Evolutionary conservation across 768 basidiomycete species (phyloP).

Genomic region (Gymnopilus dilepis): DNA sequence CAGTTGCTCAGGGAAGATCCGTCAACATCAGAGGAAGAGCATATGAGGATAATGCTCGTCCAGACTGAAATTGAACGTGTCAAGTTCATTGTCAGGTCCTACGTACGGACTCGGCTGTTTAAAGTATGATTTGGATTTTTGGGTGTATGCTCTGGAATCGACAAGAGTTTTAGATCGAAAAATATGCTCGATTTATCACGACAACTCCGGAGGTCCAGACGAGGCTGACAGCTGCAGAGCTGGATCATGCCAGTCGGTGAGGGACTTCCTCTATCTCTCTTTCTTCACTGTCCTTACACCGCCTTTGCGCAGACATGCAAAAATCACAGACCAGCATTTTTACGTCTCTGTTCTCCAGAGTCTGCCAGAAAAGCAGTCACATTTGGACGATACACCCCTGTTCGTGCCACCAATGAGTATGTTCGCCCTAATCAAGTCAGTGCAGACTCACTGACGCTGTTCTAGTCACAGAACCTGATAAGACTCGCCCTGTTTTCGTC

Average conservation of each 20-base stretch:
- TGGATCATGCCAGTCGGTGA: constrained; percentile 78
- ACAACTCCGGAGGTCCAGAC: constrained; percentile 73
- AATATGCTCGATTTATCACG: constrained; percentile 80
- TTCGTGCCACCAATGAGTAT: constrained; percentile 80
- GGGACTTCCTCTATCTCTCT: constrained; percentile 13
- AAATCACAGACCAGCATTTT: constrained; percentile 79
- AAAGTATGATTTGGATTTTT: constrained; percentile 58
- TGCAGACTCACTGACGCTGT: constrained; percentile 1
- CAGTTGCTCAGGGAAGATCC: constrained; percentile 81
- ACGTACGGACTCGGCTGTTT: constrained; percentile 82
- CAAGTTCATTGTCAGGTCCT: constrained; percentile 90
- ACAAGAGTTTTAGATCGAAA: constrained; percentile 73
- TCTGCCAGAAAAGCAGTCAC: constrained; percentile 76
- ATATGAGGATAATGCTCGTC: constrained; percentile 90
- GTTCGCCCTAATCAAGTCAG: constrained; percentile 31
- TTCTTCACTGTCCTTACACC: not conserved
- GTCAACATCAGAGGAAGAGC: constrained; percentile 88
- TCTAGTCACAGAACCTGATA: constrained; percentile 80
- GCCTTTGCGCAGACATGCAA: constrained; percentile 62
- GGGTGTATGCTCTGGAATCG: not conserved
- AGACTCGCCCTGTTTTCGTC: constrained; percentile 77
- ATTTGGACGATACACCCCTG: constrained; percentile 74
- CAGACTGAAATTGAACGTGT: constrained; percentile 95
- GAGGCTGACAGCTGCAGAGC: constrained; percentile 83
- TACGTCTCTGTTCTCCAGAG: constrained; percentile 81